Percentiles rank a stretch among this genome's conserved stretches.
Conservation (phyloP, 1,139 yeast genomes). For the Blastobotrys arbuscula region DNA sequence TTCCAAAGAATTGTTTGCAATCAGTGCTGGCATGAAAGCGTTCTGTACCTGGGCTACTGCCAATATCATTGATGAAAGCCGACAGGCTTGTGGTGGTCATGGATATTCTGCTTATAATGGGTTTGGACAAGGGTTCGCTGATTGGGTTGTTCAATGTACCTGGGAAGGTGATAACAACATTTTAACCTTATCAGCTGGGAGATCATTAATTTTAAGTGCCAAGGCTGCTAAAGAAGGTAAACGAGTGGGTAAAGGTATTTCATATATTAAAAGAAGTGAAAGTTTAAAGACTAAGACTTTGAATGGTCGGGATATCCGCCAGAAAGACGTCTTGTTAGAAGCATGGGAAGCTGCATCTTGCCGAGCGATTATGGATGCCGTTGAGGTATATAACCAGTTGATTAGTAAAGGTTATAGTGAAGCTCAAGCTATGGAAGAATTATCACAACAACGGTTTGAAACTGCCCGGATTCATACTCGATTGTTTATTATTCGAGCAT, state of each 20-base stretch:
- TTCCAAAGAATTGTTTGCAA: conserved; percentile 73
- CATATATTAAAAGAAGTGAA: conserved; percentile 27
- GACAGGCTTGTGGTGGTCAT: conserved; percentile 96
- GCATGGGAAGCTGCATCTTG: conserved; percentile 40
- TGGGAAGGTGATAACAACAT: conserved; percentile 98
- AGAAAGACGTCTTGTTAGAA: conserved; percentile 32
- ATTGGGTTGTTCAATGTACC: conserved; percentile 94
- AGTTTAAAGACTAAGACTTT: conserved; percentile 24
- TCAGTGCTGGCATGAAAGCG: conserved; percentile 85
- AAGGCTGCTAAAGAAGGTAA: conserved; percentile 31
- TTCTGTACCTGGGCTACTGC: conserved; percentile 85
- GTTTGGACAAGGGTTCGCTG: conserved; percentile 80
- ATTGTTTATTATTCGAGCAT: conserved; percentile 35
- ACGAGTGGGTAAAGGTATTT: conserved; percentile 30
- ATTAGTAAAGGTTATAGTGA: conserved; percentile 25
- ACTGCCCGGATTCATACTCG: conserved; percentile 42
- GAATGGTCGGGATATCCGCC: conserved; percentile 27
- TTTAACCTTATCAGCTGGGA: conserved; percentile 74
- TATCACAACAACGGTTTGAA: conserved; percentile 41
- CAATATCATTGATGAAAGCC: conserved; percentile 72
- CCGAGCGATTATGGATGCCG: conserved; percentile 34
- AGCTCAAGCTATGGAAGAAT: conserved; percentile 39
- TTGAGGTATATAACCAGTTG: conserved; percentile 24
- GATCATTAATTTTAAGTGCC: conserved; percentile 35
- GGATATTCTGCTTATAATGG: conserved; percentile 90